Percentiles rank a stretch among this genome's conserved stretches.
phyloP scores from a whole-genome alignment of 805 yeast genomes.

The Scheffersomyces stipitis region DNA sequence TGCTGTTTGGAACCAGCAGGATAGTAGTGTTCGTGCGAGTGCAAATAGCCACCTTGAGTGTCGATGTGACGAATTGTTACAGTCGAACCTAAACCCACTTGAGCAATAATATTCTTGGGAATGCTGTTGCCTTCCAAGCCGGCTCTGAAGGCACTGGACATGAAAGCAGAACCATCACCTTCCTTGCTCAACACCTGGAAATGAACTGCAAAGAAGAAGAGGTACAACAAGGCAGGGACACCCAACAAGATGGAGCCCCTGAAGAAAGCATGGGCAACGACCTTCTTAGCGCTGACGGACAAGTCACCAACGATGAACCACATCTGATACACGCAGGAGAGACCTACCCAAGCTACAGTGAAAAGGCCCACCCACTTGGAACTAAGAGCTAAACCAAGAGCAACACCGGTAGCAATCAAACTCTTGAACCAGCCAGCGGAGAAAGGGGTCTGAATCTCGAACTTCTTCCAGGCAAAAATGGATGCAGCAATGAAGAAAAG shows the following conservation, averaged over 20 bases:
- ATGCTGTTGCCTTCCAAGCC: conserved; percentile 59
- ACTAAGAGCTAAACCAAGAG: conserved; percentile 70
- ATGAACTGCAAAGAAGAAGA: conserved; percentile 62
- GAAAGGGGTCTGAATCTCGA: conserved; percentile 65
- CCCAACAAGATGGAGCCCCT: conserved; percentile 58
- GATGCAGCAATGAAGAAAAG: conserved; percentile 75
- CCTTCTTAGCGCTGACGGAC: conserved; percentile 42
- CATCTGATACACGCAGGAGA: conserved; percentile 56
- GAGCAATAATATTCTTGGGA: conserved; percentile 57
- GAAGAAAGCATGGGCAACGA: conserved; percentile 46
- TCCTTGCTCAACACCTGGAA: conserved; percentile 56
- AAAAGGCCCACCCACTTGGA: conserved; percentile 86
- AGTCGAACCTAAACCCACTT: conserved; percentile 71
- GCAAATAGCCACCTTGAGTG: conserved; percentile 79
- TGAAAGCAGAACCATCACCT: conserved; percentile 71
- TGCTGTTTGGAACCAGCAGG: conserved; percentile 84
- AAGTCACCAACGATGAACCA: conserved; percentile 78
- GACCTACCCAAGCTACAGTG: conserved; percentile 77
- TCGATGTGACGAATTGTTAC: conserved; percentile 67
- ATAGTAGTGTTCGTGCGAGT: conserved; percentile 71
- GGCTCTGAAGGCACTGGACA: conserved; percentile 71
- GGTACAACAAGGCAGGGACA: conserved; percentile 57
- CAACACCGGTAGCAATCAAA: conserved; percentile 62
- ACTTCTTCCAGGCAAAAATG: conserved; percentile 61
- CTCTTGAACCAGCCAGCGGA: conserved; percentile 56